Conservation (phyloP, 2,329 filamentous ascomycete genomes). For the Curvularia sp. region DNA sequence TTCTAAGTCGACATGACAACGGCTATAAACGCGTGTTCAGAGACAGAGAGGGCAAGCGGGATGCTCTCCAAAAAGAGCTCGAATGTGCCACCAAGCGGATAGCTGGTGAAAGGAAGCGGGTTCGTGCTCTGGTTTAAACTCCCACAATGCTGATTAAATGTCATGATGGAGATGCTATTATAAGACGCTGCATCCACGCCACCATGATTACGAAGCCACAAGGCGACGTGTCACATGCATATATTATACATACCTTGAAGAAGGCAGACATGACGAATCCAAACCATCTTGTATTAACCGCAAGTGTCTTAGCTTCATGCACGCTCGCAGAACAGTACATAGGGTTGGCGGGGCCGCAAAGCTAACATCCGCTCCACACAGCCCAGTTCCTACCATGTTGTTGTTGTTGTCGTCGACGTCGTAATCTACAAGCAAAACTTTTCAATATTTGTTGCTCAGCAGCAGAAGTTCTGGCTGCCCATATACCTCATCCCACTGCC, state of each 20-base stretch:
- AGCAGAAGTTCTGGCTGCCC: too few species aligned
- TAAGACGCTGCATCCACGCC: neutral
- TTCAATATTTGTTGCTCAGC: too few species aligned
- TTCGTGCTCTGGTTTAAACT: neutral
- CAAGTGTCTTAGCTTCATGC: slow-evolving; percentile 4
- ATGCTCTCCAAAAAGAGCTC: slow-evolving; percentile 27
- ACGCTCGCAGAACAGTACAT: neutral
- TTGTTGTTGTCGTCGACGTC: too few species aligned
- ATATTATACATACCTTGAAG: neutral
- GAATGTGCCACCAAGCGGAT: slow-evolving; percentile 19
- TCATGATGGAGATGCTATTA: neutral
- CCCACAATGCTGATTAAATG: neutral
- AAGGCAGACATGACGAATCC: neutral
- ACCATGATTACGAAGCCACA: neutral
- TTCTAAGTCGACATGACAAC: slow-evolving; percentile 52
- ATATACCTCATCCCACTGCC: neutral
- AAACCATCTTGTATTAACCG: neutral
- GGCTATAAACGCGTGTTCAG: slow-evolving; percentile 43
- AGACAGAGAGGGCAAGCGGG: slow-evolving; percentile 35
- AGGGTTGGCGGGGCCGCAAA: neutral
- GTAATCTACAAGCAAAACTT: neutral
- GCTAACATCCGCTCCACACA: neutral
- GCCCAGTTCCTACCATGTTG: neutral
- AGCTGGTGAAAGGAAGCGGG: slow-evolving; percentile 17
- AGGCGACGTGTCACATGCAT: neutral